Evolutionary conservation across 2,329 filamentous ascomycete species (phyloP), one percentile per base, ranked within the genome.

Genomic region (Blastomyces gilchristii): DNA sequence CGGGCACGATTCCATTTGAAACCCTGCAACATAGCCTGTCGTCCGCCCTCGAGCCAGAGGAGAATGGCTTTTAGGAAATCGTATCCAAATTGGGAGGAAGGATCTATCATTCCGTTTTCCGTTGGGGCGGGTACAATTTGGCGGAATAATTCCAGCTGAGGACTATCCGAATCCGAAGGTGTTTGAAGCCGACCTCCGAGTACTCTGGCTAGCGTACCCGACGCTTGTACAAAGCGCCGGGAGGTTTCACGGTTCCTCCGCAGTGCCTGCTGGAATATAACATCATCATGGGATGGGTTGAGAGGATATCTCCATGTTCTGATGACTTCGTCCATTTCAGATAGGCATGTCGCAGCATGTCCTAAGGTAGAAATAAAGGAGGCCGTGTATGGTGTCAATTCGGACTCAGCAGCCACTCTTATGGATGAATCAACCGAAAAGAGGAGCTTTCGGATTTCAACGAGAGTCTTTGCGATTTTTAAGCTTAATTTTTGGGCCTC

Each of bases 1-100:
- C 77, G 71, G 31, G 72, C 69, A 3, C 74, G 71, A 34, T 76
- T 74, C 60, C 78, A 75, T 50, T 81, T 82, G 70, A 87, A 87
- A 0, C 82, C 83, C 63, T 81, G 76, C 1, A 86, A 71, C 11
- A 87, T 71, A 37, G 78, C 78, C 9, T 79, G 75, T 16, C 82
- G 74, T 11, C 85, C 85, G 43, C 83, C 84, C 62, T 85, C 82
- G 1, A 87, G 73, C 83, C 84, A 87, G 0, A 87, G 75, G 2
- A 85, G 69, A 53, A 87, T 85, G 0, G 85, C 83, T 69, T 84
- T 85, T 34, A 87, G 68, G 67, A 87, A 87, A 66, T 87, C 85
- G 67, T 86, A 86, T n/a, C 79, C 79, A 69, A 87, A 87, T 16
- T 81, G 80, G 54, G 83, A 78, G 25, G 77, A 74, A 8, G 68